Percentiles rank a stretch among this genome's conserved stretches.
Conservation (phyloP, 208 protist species). For the Spongospora subterranea region DNA sequence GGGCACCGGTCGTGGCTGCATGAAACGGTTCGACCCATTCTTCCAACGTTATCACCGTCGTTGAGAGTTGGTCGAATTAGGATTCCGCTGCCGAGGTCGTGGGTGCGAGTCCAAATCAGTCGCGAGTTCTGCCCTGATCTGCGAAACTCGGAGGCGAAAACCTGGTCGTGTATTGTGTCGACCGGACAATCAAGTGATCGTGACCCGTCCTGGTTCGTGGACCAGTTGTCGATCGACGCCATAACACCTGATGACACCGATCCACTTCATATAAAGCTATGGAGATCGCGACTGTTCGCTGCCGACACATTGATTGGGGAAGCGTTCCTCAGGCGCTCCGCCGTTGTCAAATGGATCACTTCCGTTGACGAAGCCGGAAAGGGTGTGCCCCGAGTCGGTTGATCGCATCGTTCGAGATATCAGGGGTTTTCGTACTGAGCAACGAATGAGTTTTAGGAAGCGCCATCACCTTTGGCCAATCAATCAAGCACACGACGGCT, state of each 20-base stretch:
- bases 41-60: too few species aligned
- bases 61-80: too few species aligned
- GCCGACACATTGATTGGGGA: not conserved
- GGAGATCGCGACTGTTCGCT: not conserved
- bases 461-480: too few species aligned
- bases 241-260: not conserved
- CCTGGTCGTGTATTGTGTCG: not conserved
- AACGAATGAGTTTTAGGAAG: too few species aligned
- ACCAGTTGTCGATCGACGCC: not conserved
- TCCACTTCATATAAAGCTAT: conserved; percentile 33
- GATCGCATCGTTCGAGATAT: not conserved
- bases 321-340: not conserved
- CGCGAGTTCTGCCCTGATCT: not conserved
- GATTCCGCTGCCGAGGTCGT: too few species aligned
- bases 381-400: not conserved
- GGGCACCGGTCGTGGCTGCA: too few species aligned
- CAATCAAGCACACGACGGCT: not conserved
- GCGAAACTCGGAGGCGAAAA: not conserved
- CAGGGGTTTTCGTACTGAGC: not conserved
- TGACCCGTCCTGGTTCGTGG: conserved; percentile 33
- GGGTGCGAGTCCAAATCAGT: not conserved
- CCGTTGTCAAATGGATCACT: conserved; percentile 7
- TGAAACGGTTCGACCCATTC: too few species aligned
- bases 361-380: not conserved
- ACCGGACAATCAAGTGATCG: not conserved